Evolutionary conservation across 345 rosid species (phyloP), one percentile per base, ranked within the genome.

Genomic region (Euphorbia tirucalli): DNA sequence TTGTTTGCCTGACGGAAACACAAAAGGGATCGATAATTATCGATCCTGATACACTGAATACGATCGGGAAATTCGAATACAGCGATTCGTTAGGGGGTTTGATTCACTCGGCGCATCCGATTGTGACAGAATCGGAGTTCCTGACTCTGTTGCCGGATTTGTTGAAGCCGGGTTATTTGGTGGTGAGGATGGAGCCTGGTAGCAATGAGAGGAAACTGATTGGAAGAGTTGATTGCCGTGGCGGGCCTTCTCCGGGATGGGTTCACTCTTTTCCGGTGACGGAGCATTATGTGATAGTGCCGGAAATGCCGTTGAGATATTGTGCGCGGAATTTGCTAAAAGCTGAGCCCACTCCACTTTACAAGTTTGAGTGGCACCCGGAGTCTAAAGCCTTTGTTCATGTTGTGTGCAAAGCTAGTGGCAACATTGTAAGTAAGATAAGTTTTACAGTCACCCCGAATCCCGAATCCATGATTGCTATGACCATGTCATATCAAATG

Each of bases 181-280:
- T 88, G 56, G 98, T 84, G 74, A 86, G 87, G 72, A 94, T 94
- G 98, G 86, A 85, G 58, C 64, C 90, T 0, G 96, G 96, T 2
- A 79, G 84, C 5, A 94, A 88, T 52, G 92, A 87, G 76, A 83
- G 98, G 76, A 93, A 92, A 78, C 88, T 94, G 37, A 87, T 94
- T 5, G 98, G 97, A 0, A 72, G 95, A 81, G 96, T 92, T 5
- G 78, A 70, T 30, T 94, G 98, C 61, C 83, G 90, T n/a, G 79
- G 92, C 16, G 93, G 95, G 1, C 92, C 96, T 0, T 87, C 96
- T 0, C 90, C 98, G 0, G 98, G 98, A 7, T 94, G 98, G 98
- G 98, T 94, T 58, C 98, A 94, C 44, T 94, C 97, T 2, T 94
- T 94, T 81, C 89, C 99, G 16, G 92, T 92, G 70, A 94, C 99